Evolutionary conservation across 1,139 yeast genomes (phyloP).

Genomic region (Diutina sp.): DNA sequence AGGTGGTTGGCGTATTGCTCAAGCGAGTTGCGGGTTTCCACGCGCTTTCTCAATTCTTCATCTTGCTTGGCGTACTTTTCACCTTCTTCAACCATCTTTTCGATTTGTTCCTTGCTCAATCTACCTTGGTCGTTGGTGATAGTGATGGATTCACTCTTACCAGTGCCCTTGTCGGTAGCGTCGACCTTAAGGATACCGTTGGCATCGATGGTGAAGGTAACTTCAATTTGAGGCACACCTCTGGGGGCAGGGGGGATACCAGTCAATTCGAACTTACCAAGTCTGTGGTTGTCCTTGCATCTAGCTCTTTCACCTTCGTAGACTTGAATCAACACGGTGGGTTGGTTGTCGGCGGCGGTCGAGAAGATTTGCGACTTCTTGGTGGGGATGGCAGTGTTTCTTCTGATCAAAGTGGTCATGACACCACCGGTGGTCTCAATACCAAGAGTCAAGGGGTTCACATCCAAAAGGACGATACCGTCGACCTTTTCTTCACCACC

Average conservation of each 20-base stretch:
- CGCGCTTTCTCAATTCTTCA: slow-evolving; percentile 33
- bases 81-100: slow-evolving; percentile 91
- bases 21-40: slow-evolving; percentile 50
- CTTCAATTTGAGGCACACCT: slow-evolving; percentile 96
- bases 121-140: slow-evolving; percentile 51
- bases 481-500: slow-evolving; percentile 3
- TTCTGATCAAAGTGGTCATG: slow-evolving; percentile 92
- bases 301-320: slow-evolving; percentile 96
- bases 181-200: slow-evolving; percentile 91
- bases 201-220: slow-evolving; percentile 88
- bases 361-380: slow-evolving; percentile 95
- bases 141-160: slow-evolving; percentile 39
- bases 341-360: slow-evolving; percentile 91
- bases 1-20: slow-evolving; percentile 49
- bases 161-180: slow-evolving; percentile 94
- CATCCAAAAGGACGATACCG: slow-evolving; percentile 43
- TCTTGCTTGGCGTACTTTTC: slow-evolving; percentile 86
- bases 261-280: slow-evolving; percentile 90
- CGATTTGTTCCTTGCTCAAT: slow-evolving; percentile 76
- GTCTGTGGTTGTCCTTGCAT: slow-evolving; percentile 88
- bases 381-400: slow-evolving; percentile 96
- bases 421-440: slow-evolving; percentile 98
- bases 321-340: slow-evolving; percentile 91
- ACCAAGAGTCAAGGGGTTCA: slow-evolving; percentile 90
- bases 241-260: slow-evolving; percentile 98